Evolutionary conservation across 306 rosid genomes (phyloP).

Genomic region (Fragaria nilgerrensis): DNA sequence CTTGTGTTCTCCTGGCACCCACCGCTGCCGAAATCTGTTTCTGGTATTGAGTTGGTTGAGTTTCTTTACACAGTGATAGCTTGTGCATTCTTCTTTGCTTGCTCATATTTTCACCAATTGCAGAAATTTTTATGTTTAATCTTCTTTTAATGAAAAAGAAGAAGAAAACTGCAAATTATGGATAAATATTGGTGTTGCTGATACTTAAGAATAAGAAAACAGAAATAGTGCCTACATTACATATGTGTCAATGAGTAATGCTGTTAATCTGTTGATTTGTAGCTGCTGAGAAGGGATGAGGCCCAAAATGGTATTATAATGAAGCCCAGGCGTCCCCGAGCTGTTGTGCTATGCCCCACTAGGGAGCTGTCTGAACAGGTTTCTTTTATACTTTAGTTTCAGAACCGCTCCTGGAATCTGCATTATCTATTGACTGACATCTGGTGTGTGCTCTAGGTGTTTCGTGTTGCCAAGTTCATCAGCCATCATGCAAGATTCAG

Average conservation of each 20-base stretch:
- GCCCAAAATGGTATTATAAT: constrained; percentile 55
- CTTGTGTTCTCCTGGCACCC: not conserved
- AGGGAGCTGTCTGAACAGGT: constrained; percentile 98
- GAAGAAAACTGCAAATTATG: not conserved
- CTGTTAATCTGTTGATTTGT: constrained; percentile 20
- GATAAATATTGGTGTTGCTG: not conserved
- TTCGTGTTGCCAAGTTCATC: constrained; percentile 83
- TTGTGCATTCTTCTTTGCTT: not conserved
- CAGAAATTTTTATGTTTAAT: not conserved
- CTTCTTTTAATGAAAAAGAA: not conserved
- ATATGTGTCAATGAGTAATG: not conserved
- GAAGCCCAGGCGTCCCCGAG: constrained; percentile 91
- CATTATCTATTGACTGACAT: constrained; percentile 33
- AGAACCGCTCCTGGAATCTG: constrained; percentile 16
- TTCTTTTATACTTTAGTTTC: constrained; percentile 26
- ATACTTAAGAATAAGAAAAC: not conserved
- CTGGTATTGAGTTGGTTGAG: not conserved
- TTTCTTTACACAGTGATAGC: not conserved
- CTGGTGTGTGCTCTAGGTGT: constrained; percentile 53
- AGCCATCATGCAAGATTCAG: constrained; percentile 91
- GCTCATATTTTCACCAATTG: not conserved
- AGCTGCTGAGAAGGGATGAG: constrained; percentile 88
- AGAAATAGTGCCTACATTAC: not conserved
- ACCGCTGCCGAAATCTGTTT: not conserved
- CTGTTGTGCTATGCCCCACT: constrained; percentile 86